Conservation (phyloP, 805 yeast genomes). For the Millerozyma miso region DNA sequence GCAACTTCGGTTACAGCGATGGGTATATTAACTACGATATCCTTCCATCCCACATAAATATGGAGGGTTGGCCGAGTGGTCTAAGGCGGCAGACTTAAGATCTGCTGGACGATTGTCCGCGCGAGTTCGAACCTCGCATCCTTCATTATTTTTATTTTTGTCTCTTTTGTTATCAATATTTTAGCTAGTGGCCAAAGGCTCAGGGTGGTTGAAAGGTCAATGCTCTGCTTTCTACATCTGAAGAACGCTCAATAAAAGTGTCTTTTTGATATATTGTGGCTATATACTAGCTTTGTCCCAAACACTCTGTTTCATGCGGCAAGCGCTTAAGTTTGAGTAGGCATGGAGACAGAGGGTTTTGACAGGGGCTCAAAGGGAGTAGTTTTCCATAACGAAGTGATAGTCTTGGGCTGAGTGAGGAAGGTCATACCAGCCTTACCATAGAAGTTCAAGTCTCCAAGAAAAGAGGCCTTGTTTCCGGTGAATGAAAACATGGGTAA, state of each 20-base stretch:
- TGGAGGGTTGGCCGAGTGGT: constrained; percentile 43
- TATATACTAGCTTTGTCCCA: neutral
- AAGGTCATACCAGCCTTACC: constrained; percentile 73
- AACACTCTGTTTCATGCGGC: no score
- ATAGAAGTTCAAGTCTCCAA: constrained; percentile 76
- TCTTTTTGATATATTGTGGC: no score
- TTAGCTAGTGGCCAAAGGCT: no score
- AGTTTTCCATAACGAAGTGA: constrained; percentile 63
- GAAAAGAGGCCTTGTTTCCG: constrained; percentile 69
- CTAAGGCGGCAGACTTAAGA: constrained; percentile 43
- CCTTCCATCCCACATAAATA: no score
- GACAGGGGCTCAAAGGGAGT: constrained; percentile 42
- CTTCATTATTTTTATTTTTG: constrained; percentile 24
- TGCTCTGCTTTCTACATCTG: no score
- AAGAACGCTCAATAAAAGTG: no score
- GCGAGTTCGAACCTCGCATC: constrained; percentile 44
- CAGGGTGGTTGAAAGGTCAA: no score
- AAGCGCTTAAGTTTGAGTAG: constrained; percentile 47
- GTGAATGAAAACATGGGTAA: constrained; percentile 79
- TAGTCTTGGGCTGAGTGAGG: constrained; percentile 72
- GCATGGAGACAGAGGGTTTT: constrained; percentile 64
- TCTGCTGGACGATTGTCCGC: constrained; percentile 40
- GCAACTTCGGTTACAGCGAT: no score
- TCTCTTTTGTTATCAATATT: no score
- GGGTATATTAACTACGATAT: no score